A percentile compares a stretch with the other conserved stretches of the same genome.
Evolutionary conservation across 192 early-diverging fungal genomes (phyloP).

Genomic region (Podila minutissima): DNA sequence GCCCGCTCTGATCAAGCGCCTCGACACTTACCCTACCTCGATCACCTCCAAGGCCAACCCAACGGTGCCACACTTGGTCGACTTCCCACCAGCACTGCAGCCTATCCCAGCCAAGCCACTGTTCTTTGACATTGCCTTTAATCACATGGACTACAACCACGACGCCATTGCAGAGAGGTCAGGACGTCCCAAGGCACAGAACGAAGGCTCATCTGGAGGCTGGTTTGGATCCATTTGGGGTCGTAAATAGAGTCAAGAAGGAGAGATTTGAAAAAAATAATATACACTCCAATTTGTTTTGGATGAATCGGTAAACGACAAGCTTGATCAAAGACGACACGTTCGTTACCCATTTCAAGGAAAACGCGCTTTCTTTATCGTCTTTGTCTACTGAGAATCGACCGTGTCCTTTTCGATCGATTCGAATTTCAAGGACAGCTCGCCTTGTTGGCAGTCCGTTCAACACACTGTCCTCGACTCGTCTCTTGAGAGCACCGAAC

Average conservation of each 20-base stretch:
- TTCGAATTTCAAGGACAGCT: no score
- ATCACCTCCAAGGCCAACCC: conserved; percentile 46
- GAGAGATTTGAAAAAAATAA: no score
- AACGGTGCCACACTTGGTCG: conserved; percentile 64
- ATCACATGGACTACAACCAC: conserved; percentile 67
- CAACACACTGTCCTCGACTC: no score
- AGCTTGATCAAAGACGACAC: no score
- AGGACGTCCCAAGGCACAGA: conserved; percentile 27
- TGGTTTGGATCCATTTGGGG: conserved; percentile 53
- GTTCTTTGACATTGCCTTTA: conserved; percentile 83
- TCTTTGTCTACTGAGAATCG: no score
- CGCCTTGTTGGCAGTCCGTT: no score
- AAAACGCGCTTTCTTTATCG: no score
- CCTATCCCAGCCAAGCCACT: conserved; percentile 78
- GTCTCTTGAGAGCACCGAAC: no score
- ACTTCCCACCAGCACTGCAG: conserved; percentile 72
- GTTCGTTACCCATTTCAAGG: no score
- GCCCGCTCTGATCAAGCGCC: conserved; percentile 61
- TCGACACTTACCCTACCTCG: conserved; percentile 64
- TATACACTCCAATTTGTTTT: no score
- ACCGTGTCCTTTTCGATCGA: no score
- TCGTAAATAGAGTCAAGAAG: conserved; percentile 14
- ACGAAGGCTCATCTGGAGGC: conserved; percentile 14
- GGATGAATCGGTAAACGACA: no score
- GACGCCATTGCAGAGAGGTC: conserved; percentile 32